Evolutionary conservation across 1,139 yeast species (phyloP), one percentile per base, ranked within the genome.

Genomic region (Kazachstania sp.): DNA sequence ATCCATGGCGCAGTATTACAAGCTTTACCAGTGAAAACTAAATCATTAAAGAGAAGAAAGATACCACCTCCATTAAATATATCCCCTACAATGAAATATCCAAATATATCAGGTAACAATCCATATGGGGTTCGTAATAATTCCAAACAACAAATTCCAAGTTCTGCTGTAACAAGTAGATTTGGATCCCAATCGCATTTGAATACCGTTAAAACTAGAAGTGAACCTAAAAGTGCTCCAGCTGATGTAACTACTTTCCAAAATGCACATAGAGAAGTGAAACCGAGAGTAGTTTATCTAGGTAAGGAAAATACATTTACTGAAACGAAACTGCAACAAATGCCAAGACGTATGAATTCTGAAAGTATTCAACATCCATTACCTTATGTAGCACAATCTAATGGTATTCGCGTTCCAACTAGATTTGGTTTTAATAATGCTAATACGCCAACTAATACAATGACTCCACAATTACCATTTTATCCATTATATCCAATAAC

Each of bases 21-120:
- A 16, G 2, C 16, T 8, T 36, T 43, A 23, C n/a, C 18, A 38
- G 12, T 28, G 13, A 20, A 20, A 26, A 44, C 41, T 43, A 51
- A 49, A 23, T 52, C 58, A 3, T 45, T 57, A 23, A 54, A 51
- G 35, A 48, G 61, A 28, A 50, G 42, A 30, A 48, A 43, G 34
- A 45, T 57, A 2, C 61, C 61, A 5, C 46, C 54, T 9, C 60
- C 61, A 5, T 48, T 57, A 19, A 43, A 51, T 15, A 44, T 55
- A 31, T 28, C 45, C 7, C 37, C 35, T 35, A 40, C 45, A 15
- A 36, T 32, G 16, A 42, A 29, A 12, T 26, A 30, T 16, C 13
- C 28, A 11, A 8, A 30, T 26, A 9, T 19, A 36, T n/a, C 9
- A 4, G 6, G 18, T 1, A 36, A 36, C 9, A 9, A 36, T 11